These are phyloP conservation scores for Talaromyces albobiverticillius DNA, from an alignment of 2,329 filamentous ascomycete species.

Conservation along the genomic window DNA sequence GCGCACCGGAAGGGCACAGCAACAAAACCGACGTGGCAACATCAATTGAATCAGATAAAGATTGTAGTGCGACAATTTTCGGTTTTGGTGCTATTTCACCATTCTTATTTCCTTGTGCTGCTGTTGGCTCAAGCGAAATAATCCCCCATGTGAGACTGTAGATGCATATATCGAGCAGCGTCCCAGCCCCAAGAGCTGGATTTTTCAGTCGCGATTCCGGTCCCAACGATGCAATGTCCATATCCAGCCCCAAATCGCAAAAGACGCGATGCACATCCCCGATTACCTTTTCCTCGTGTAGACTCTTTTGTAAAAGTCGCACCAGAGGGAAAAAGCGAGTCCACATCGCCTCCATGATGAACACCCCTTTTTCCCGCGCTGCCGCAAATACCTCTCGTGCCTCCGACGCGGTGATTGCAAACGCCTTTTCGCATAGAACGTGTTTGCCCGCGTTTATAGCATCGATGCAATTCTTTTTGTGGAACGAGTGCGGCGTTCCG, in stretches of 20 bases:
- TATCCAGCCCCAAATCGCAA: neutral
- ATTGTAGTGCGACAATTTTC: neutral
- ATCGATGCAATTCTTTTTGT: slow-evolving; percentile 47
- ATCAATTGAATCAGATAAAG: neutral
- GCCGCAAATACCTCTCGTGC: slow-evolving; percentile 2
- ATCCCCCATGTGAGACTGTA: neutral
- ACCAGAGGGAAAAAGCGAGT: slow-evolving; percentile 6
- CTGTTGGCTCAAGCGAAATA: neutral
- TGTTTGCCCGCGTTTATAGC: slow-evolving; percentile 28
- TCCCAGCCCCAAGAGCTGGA: neutral
- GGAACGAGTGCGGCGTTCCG: slow-evolving; percentile 40
- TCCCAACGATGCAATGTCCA: slow-evolving; percentile 1
- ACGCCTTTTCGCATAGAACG: slow-evolving; percentile 30
- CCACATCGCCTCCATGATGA: slow-evolving; percentile 7
- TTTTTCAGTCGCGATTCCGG: slow-evolving; percentile 48
- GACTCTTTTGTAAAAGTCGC: neutral
- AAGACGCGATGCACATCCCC: slow-evolving; percentile 1
- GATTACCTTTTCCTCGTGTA: slow-evolving; percentile 3
- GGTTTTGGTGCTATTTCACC: neutral
- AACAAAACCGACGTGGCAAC: neutral
- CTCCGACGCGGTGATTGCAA: slow-evolving; percentile 23
- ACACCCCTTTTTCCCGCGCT: slow-evolving; percentile 3
- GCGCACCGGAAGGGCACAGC: neutral
- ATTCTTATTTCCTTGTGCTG: neutral
- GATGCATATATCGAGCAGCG: neutral